Conservation (phyloP, 2,329 filamentous ascomycete genomes). For the Cladosporium oxysporum region DNA sequence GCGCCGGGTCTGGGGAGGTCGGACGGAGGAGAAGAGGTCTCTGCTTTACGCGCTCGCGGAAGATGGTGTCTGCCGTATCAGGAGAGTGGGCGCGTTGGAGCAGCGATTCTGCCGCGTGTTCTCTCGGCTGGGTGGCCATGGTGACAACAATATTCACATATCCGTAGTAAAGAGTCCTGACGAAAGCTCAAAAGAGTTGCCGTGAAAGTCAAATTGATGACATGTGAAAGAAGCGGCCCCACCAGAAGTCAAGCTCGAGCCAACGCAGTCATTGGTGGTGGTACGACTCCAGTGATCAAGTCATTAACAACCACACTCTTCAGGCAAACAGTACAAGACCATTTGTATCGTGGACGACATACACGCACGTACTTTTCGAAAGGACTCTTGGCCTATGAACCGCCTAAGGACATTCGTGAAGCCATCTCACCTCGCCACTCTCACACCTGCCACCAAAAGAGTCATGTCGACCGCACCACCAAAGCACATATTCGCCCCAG, state of each 20-base stretch:
- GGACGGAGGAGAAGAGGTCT: conserved; percentile 78
- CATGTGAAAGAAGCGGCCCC: conserved; percentile 18
- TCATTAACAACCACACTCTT: not conserved
- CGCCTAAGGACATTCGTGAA: conserved; percentile 1
- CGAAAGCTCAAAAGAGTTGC: not conserved
- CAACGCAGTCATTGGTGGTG: conserved; percentile 9
- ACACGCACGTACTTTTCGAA: not conserved
- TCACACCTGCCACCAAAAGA: conserved; percentile 14
- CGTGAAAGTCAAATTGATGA: conserved; percentile 1
- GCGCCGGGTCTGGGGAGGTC: conserved; percentile 63
- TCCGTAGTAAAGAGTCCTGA: not conserved
- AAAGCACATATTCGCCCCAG: conserved; percentile 62
- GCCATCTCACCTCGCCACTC: conserved; percentile 6
- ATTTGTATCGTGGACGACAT: not conserved
- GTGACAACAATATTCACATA: not conserved
- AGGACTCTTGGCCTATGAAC: not conserved
- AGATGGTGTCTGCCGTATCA: conserved; percentile 69
- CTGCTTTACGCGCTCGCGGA: conserved; percentile 78
- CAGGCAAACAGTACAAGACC: not conserved
- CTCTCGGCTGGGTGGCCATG: conserved; percentile 33
- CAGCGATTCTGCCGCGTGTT: conserved; percentile 55
- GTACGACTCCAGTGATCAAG: not conserved
- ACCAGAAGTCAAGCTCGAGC: conserved; percentile 10
- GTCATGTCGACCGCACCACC: conserved; percentile 29
- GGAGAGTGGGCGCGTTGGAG: conserved; percentile 79